Percentiles rank a stretch among this genome's conserved stretches.
phyloP scores from a whole-genome alignment of 441 rosid species.

The Arabidopsis lyrata region DNA sequence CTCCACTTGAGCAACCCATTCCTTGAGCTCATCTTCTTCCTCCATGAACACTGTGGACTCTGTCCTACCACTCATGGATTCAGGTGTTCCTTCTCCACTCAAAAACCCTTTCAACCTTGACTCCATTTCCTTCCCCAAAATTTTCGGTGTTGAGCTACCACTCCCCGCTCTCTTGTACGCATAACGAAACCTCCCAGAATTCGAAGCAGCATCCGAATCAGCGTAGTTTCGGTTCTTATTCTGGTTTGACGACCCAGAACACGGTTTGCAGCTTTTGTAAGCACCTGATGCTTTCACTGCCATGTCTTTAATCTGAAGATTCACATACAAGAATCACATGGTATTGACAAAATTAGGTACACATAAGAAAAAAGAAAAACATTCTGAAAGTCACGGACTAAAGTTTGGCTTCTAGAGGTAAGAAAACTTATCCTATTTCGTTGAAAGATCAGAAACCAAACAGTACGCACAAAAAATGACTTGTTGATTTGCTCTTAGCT shows the following conservation, averaged over 20 bases:
- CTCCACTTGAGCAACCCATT: constrained; percentile 96
- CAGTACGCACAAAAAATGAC: constrained; percentile 10
- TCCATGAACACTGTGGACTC: constrained; percentile 76
- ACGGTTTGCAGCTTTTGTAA: constrained; percentile 85
- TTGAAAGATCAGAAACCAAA: constrained; percentile 32
- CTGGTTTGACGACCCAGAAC: constrained; percentile 69
- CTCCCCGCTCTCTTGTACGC: constrained; percentile 73
- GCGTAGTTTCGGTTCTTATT: constrained; percentile 56
- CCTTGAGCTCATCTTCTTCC: constrained; percentile 76
- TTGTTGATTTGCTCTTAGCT: constrained; percentile 22
- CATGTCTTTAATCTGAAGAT: constrained; percentile 79
- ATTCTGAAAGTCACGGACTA: constrained; percentile 17
- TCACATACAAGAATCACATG: constrained; percentile 23
- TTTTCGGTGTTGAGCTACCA: constrained; percentile 63
- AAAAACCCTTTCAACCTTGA: constrained; percentile 73
- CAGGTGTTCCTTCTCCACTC: constrained; percentile 89
- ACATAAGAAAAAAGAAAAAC: neutral
- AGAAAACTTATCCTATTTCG: constrained; percentile 1
- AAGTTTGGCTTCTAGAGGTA: neutral
- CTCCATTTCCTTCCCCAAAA: constrained; percentile 85
- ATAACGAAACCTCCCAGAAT: constrained; percentile 65
- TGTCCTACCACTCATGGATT: constrained; percentile 76
- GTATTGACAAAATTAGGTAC: neutral
- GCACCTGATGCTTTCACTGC: constrained; percentile 92
- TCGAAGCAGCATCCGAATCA: constrained; percentile 69